Evolutionary conservation across 176 grass and related monocot genomes (phyloP), one percentile per base, ranked within the genome.

Genomic region (Cenchrus americanus): DNA sequence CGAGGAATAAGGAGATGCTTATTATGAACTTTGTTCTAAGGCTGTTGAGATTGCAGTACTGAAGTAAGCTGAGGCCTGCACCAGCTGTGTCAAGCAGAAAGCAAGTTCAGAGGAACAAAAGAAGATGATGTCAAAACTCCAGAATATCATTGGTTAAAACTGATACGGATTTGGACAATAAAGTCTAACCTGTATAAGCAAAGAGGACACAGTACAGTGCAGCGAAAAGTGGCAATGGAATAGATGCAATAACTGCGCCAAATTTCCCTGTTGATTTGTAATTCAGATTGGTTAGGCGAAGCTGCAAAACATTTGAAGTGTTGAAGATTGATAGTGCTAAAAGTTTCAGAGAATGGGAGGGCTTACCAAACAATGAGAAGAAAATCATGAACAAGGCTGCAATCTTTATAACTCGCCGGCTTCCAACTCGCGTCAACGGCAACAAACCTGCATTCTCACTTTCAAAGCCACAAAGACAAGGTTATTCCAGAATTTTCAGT

Each of bases 1-100:
- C 96, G 85, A 98, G 37, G 86, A 95, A 86, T 49, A 98, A 67
- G 11, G 96, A 86, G 79, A 98, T 87, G 55, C 96, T 47, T 19
- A 98, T 32, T 73, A 98, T 95, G 74, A 98, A 98, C 69, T 98
- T 98, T 61, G 84, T 98, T 79, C 96, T 91, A 64, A 92, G 71
- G 75, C 75, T 83, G 76, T 98, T 98, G 21, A 98, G 87, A 63
- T 95, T 98, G 87, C 96, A 98, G 87, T 95, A 94, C 42, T 98
- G 96, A 76, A 98, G 93, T 62, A 93, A 84, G 73, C 87, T 46
- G 67, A 98, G 86, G 42, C 96, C 96, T 70, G 96, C 93, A 70
- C 93, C 90, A 82, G 76, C 96, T 98, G 91, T 69, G 10, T 82
- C 73, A 71, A 34, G 43, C 24, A 86, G 50, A 66, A 86, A 73